Evolutionary conservation across 768 basidiomycete species (phyloP).

Genomic region (Panus rudis): DNA sequence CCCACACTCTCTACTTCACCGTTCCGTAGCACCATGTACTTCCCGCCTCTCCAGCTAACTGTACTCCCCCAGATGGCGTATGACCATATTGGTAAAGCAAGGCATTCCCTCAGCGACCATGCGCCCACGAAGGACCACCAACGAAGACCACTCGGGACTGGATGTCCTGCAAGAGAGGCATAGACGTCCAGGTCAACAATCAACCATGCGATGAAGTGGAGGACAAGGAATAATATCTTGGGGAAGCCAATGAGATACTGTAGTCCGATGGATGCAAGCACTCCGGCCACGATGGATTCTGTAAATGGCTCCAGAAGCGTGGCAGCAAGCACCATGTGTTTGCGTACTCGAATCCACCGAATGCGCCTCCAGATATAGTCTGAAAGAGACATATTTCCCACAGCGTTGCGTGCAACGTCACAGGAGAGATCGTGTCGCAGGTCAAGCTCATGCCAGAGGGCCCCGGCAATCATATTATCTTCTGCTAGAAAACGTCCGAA

Average conservation of each 20-base stretch:
- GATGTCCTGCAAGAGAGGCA: slow-evolving; percentile 63
- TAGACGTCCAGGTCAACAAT: slow-evolving; percentile 79
- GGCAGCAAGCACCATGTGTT: slow-evolving; percentile 84
- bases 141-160: slow-evolving; percentile 37
- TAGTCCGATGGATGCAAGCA: slow-evolving; percentile 54
- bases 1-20: slow-evolving; percentile 43
- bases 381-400: slow-evolving; percentile 79
- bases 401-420: slow-evolving; percentile 83
- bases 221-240: slow-evolving; percentile 43
- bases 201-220: slow-evolving; percentile 68
- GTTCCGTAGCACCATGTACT: slow-evolving; percentile 66
- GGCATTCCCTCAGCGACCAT: slow-evolving; percentile 73
- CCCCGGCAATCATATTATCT: slow-evolving; percentile 93
- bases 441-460: slow-evolving; percentile 90
- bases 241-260: slow-evolving; percentile 44
- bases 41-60: slow-evolving; percentile 82
- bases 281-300: slow-evolving; percentile 69
- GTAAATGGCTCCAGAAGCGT: slow-evolving; percentile 91
- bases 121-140: slow-evolving; percentile 61
- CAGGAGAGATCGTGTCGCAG: slow-evolving; percentile 84
- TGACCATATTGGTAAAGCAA: slow-evolving; percentile 86
- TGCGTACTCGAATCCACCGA: slow-evolving; percentile 95
- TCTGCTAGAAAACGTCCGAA: slow-evolving; percentile 92
- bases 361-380: slow-evolving; percentile 88
- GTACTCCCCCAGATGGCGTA: slow-evolving; percentile 73